Conservation (phyloP, 140 eudicot species). For the Oenanthe javanica region DNA sequence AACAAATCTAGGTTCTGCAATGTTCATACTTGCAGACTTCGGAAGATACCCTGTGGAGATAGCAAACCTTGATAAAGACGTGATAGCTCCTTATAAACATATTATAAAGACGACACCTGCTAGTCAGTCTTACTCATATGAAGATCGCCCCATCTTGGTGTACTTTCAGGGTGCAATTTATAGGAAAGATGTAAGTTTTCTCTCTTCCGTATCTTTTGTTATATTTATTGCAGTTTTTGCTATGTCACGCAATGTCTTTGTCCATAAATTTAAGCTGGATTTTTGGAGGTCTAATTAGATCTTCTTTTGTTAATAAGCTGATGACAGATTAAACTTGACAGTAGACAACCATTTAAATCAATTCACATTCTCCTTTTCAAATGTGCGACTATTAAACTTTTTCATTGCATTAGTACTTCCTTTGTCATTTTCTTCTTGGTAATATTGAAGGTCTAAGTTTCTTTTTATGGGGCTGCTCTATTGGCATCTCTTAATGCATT, state of each 20-base stretch:
- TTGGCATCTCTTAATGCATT: neutral
- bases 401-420: neutral
- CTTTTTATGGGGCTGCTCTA: neutral
- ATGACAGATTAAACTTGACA: neutral
- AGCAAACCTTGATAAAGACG: conserved; percentile 60
- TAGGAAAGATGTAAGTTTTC: conserved; percentile 50
- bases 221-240: conserved; percentile 1
- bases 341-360: neutral
- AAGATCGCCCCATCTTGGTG: conserved; percentile 36
- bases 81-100: conserved; percentile 63
- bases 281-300: neutral
- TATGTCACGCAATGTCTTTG: neutral
- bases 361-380: neutral
- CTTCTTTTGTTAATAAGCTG: neutral
- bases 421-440: neutral
- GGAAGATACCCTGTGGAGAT: conserved; percentile 45
- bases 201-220: neutral
- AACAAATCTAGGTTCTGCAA: conserved; percentile 55
- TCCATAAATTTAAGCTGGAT: neutral
- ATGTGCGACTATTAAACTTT: neutral
- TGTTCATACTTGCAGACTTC: conserved; percentile 66
- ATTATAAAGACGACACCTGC: conserved; percentile 43
- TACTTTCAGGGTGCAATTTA: conserved; percentile 52
- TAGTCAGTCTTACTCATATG: conserved; percentile 38
- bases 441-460: neutral